These are phyloP conservation scores for Wickerhamomyces sydowiorum DNA, from an alignment of 805 yeast genomes.

Conservation along the genomic window DNA sequence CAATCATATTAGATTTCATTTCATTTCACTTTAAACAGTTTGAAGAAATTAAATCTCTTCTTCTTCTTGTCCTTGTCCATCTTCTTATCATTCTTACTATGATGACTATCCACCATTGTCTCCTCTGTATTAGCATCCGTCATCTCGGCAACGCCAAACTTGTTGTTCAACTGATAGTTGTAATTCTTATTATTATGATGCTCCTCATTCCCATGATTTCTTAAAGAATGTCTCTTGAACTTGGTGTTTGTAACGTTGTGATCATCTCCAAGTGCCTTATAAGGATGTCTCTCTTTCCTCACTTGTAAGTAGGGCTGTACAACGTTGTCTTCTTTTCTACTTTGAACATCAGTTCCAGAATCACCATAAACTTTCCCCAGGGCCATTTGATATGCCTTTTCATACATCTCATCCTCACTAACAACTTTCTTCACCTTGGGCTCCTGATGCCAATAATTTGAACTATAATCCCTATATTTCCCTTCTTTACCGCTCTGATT, in stretches of 20 bases:
- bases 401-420: constrained; percentile 47
- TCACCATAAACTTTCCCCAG: constrained; percentile 48
- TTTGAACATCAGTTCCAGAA: too few relatives aligned
- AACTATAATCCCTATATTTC: background rate
- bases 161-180: background rate
- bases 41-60: background rate
- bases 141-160: background rate
- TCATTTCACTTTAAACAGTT: background rate
- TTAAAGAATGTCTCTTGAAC: background rate
- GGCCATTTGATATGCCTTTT: constrained; percentile 48
- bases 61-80: background rate
- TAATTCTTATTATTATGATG: background rate
- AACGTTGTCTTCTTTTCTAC: too few relatives aligned
- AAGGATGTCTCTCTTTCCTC: background rate
- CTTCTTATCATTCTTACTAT: background rate
- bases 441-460: background rate
- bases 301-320: background rate
- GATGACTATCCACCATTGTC: background rate
- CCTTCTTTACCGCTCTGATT: background rate
- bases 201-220: background rate
- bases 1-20: background rate
- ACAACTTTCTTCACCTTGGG: constrained; percentile 2
- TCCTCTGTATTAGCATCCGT: background rate
- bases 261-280: too few relatives aligned
- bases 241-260: background rate